Evolutionary conservation across 2,329 filamentous ascomycete species (phyloP).

Genomic region (Lasiodiplodia hormozganensis): DNA sequence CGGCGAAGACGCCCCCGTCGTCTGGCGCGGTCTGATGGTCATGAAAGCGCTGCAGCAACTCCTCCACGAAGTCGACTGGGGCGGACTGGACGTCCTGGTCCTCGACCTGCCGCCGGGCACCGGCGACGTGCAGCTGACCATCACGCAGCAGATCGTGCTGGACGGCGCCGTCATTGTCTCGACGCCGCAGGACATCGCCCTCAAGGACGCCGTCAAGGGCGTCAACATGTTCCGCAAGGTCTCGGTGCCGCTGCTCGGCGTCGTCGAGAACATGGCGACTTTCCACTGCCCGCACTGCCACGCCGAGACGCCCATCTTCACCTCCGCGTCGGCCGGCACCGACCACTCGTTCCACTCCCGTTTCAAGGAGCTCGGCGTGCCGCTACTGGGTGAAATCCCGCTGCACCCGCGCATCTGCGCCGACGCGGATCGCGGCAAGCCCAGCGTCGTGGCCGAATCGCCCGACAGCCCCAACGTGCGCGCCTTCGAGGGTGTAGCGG

Average conservation of each 20-base stretch:
- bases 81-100: slow-evolving; percentile 83
- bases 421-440: slow-evolving; percentile 85
- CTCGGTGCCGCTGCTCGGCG: slow-evolving; percentile 76
- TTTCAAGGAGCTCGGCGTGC: slow-evolving; percentile 74
- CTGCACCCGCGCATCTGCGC: slow-evolving; percentile 86
- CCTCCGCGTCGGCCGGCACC: slow-evolving; percentile 50
- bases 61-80: slow-evolving; percentile 95
- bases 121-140: slow-evolving; percentile 94
- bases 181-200: slow-evolving; percentile 90
- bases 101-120: slow-evolving; percentile 93
- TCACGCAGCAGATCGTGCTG: slow-evolving; percentile 90
- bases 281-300: slow-evolving; percentile 60
- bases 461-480: slow-evolving; percentile 74
- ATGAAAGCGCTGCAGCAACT: slow-evolving; percentile 97
- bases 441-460: slow-evolving; percentile 82
- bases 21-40: slow-evolving; percentile 96
- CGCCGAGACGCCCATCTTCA: slow-evolving; percentile 43
- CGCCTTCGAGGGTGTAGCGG: slow-evolving; percentile 76
- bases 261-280: slow-evolving; percentile 64
- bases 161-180: slow-evolving; percentile 88
- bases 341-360: slow-evolving; percentile 76
- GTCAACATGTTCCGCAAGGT: slow-evolving; percentile 93
- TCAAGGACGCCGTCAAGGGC: slow-evolving; percentile 90
- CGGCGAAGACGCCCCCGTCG: slow-evolving; percentile 78
- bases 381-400: slow-evolving; percentile 88